Evolutionary conservation across 192 early-diverging fungal species (phyloP), one percentile per base, ranked within the genome.

Genomic region (Coemansia sp.): DNA sequence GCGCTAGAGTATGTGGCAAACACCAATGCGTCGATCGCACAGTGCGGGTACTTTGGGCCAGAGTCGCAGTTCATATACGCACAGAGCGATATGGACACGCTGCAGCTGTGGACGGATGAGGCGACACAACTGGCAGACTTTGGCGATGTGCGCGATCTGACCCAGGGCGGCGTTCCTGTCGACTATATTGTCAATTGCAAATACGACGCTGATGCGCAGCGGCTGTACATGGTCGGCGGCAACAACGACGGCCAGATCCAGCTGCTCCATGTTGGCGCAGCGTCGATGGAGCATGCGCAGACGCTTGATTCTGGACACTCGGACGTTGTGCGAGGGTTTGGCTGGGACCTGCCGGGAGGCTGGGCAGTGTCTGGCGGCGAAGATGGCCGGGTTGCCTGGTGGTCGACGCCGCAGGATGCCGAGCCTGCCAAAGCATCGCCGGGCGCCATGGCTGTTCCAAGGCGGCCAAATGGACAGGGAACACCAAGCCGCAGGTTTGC

Each of bases 1-100:
- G 88, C 83, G 1, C 53, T 98, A 4, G 51, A 88, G 37, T 81
- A 82, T 25, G 88, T 89, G 2, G 80, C 92, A 13, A 95, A 94
- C 42, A 85, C 85, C 3, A 78, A 77, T 12, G 81, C 90, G 12
- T 89, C 89, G 5, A 78, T 98, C n/a, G 79, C 80, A 57, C 83
- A 78, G 47, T 62, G 85, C 45, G 94, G 94, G 3, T 98, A 86
- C 67, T 96, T 96, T 70, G 96, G 96, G 11, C 90, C 92, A 1
- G 58, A 60, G 7, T 75, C 78, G n/a, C 91, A 96, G 70, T 96
- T 90, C 64, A 45, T 96, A 6, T 98, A 90, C 51, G 81, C 79
- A 31, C 62, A 89, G 10, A 94, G 85, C 22, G 93, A 97, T 54
- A 84, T 91, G 52, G 92, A 98, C 60, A 96, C 94, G 0, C 80